phyloP scores from a whole-genome alignment of 345 rosid species.

The Cardamine resedifolia region DNA sequence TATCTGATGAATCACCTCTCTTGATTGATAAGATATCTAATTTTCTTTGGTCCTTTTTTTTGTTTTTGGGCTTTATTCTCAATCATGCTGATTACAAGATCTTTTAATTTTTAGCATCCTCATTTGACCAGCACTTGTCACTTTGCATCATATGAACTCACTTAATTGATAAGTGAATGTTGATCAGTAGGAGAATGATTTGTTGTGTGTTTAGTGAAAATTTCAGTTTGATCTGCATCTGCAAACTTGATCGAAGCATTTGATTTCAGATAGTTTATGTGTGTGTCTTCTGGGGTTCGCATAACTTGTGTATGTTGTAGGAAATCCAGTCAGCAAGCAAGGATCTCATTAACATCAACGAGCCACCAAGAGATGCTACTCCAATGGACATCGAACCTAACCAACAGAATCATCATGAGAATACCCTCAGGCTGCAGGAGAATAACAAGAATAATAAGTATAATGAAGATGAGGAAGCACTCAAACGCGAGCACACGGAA shows the following conservation, averaged over 20 bases:
- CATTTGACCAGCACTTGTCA: neutral
- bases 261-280: neutral
- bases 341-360: conserved; percentile 39
- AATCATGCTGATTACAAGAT: conserved; percentile 7
- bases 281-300: neutral
- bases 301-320: conserved; percentile 39
- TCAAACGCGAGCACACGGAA: conserved; percentile 31
- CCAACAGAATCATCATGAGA: conserved; percentile 19
- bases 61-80: neutral
- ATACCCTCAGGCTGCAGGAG: neutral
- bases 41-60: neutral
- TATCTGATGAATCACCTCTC: neutral
- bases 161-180: neutral
- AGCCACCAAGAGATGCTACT: conserved; percentile 33
- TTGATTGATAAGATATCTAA: conserved; percentile 1
- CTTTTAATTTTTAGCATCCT: neutral
- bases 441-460: conserved; percentile 5
- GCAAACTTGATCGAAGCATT: neutral
- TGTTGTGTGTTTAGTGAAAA: conserved; percentile 6
- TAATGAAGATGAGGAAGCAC: conserved; percentile 17
- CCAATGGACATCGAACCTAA: conserved; percentile 30
- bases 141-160: conserved; percentile 13
- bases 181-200: neutral
- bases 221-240: neutral
- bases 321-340: conserved; percentile 38